Evolutionary conservation across 352 stramenopile genomes (phyloP).

Genomic region (Peronospora belbahrii): DNA sequence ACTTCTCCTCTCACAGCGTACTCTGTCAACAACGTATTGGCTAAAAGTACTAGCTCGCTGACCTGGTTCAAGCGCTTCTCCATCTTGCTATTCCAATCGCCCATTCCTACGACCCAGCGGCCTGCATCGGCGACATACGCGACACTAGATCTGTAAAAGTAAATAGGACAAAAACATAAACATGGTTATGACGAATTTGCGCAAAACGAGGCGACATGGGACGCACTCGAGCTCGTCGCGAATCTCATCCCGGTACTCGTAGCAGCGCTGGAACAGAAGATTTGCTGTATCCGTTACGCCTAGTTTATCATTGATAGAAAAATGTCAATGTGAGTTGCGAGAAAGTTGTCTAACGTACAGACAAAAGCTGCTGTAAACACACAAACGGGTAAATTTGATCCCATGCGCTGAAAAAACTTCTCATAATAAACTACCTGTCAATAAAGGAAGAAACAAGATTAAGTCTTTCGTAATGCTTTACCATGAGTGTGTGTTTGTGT

Average conservation of each 20-base stretch:
- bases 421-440: constrained; percentile 77
- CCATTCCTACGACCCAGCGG: constrained; percentile 75
- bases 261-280: constrained; percentile 63
- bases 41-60: constrained; percentile 71
- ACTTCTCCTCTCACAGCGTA: constrained; percentile 57
- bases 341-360: no score
- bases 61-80: constrained; percentile 75
- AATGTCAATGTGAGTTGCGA: neutral
- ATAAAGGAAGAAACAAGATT: neutral
- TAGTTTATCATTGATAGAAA: constrained; percentile 2
- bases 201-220: neutral
- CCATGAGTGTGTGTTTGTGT: neutral
- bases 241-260: constrained; percentile 79
- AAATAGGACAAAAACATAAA: constrained; percentile 7
- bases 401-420: constrained; percentile 70
- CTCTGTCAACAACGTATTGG: constrained; percentile 67
- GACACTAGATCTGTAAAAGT: constrained; percentile 41
- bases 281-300: constrained; percentile 48
- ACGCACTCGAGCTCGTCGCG: constrained; percentile 75
- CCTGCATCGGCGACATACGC: constrained; percentile 68
- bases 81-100: constrained; percentile 86
- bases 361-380: constrained; percentile 2
- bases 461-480: no score
- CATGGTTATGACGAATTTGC: neutral
- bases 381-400: constrained; percentile 50